Conservation (phyloP, 2,329 filamentous ascomycete species). For the Fusarium tjaetaba region DNA sequence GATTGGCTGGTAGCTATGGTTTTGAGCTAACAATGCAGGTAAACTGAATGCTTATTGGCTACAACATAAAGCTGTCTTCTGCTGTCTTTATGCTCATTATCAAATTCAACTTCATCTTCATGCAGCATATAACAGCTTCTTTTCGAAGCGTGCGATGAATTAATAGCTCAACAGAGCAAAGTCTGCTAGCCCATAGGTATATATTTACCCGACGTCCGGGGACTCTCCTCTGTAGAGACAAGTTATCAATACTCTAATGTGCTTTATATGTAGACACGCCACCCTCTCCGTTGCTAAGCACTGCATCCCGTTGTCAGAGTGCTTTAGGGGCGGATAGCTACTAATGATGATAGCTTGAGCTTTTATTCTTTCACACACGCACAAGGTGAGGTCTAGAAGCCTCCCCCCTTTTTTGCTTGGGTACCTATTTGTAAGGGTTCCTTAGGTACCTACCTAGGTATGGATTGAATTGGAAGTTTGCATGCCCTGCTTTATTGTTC, state of each 20-base stretch:
- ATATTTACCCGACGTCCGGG: background rate
- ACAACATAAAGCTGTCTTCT: background rate
- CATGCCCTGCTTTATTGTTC: background rate
- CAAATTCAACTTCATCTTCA: background rate
- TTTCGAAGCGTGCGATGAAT: background rate
- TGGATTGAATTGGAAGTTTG: background rate
- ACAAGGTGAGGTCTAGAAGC: background rate
- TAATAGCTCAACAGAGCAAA: background rate
- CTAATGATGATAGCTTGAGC: slow-evolving; percentile 12
- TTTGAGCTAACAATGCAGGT: background rate
- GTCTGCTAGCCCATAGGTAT: background rate
- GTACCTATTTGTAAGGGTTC: background rate
- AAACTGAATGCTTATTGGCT: slow-evolving; percentile 9
- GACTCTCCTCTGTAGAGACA: background rate
- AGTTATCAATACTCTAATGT: slow-evolving; percentile 3
- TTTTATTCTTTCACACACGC: background rate
- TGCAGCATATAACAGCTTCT: background rate
- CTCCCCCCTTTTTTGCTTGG: background rate
- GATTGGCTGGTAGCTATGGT: slow-evolving; percentile 3
- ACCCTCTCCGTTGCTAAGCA: background rate
- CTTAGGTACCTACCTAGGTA: background rate
- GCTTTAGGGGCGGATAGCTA: background rate
- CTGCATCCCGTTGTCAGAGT: background rate
- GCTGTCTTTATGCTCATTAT: background rate
- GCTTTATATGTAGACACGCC: background rate